Evolutionary conservation across 768 basidiomycete genomes (phyloP), one percentile per base, ranked within the genome.

Genomic region (Melanogaster broomeanus): DNA sequence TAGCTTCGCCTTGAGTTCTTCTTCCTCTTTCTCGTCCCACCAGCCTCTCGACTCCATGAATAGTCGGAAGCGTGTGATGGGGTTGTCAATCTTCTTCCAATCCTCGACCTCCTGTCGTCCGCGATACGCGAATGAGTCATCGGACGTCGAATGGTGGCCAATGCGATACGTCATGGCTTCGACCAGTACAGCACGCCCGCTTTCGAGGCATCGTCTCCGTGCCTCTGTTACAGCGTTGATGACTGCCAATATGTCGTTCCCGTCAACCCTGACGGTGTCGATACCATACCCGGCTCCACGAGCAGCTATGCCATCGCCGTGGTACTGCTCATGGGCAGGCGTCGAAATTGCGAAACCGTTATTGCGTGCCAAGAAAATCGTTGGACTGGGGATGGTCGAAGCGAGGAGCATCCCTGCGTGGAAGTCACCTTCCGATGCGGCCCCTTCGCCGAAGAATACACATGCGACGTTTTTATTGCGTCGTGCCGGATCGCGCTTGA

Each of bases 341-440:
- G 94, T 97, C 42, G 91, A 94, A 65, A 98, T 98, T 27, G 94
- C 94, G 61, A 97, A 97, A 4, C 93, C 93, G 61, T 96, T 96
- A 59, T 89, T 88, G 30, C 88, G 81, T 12, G 81, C 86, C 51
- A 91, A 79, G 69, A 81, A 93, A 16, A 91, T 67, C 4, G 84
- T 83, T 3, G 89, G 89, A 2, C 84, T 81, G 0, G 88, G 83
- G 24, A 93, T 75, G 0, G 87, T 88, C 3, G 88, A 90, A 22
- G 87, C 87, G 42, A 91, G 77, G 48, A 89, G 79, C 63, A 94
- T 75, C 24, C 93, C 95, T 0, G 94, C 95, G 63, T 98, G 94
- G 66, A 96, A 96, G 68, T 97, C 94, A 51, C 93, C 93, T 71
- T 96, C 94, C 2, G 90, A 92, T 3, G 93, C 92, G 8, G 93